Evolutionary conservation across 495 filamentous ascomycete species (phyloP), one percentile per base, ranked within the genome.

Genomic region (Immersiella caudata): DNA sequence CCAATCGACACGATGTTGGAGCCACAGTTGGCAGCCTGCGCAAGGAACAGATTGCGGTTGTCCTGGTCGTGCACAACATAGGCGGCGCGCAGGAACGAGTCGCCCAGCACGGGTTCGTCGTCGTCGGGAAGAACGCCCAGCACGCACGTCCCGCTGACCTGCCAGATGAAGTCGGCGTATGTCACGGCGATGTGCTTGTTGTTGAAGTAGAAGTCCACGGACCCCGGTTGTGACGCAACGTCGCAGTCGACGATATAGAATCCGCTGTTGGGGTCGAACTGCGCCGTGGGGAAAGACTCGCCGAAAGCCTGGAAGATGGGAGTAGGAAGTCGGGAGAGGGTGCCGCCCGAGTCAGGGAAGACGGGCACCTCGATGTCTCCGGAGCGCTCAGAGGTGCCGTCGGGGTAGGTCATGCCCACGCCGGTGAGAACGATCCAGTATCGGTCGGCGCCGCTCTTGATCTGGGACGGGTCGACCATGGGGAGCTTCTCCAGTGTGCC

Each of bases 111-210:
- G 12, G 70, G 68, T 64, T 75, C 74, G 1, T 61, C 64, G 26
- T 74, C 71, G 0, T 65, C 57, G 1, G 67, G 56, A 9, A 67
- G 59, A 1, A 74, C 70, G 4, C 76, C 76, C 9, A 78, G 65
- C 7, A 75, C 65, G 65, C 76, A 77, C 22, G 40, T 46, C 4
- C 67, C 79, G 27, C 58, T 36, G 0, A 66, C 50, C 2, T 73
- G 36, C 74, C 74, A 81, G 71, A 92, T 83, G 62, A 94, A 80
- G 71, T 94, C 90, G 68, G 79, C 79, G 67, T 88, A 79, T 5
- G 82, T 77, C 1, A 94, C 88, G 12, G 81, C 76, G 68, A 94
- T 92, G 16, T 77, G 60, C 35, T 75, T 76, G 27, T 73, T 75
- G 0, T 78, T 79, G 55, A 87, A 88, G 6, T 80, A 86, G 77